Evolutionary conservation across 2,329 filamentous ascomycete genomes (phyloP).

Genomic region (Cladosporium sp.): DNA sequence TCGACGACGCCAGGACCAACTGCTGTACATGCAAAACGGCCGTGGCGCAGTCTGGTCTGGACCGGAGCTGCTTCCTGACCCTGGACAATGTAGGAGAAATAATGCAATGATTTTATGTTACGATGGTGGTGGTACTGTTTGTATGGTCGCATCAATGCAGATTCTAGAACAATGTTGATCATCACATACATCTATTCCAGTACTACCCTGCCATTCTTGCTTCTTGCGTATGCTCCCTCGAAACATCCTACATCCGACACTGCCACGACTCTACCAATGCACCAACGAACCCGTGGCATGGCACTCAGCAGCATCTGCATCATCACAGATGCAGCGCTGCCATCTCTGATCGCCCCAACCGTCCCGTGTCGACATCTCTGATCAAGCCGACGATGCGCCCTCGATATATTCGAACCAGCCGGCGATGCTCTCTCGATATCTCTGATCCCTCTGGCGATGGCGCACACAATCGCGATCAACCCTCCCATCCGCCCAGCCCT

Average conservation of each 20-base stretch:
- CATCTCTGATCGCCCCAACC: not conserved
- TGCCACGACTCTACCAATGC: too few species aligned
- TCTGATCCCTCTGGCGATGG: not conserved
- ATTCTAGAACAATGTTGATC: not conserved
- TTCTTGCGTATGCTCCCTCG: too few species aligned
- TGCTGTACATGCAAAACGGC: not conserved
- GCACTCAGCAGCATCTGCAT: not conserved
- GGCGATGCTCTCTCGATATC: not conserved
- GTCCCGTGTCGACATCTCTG: not conserved
- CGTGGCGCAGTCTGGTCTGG: too few species aligned
- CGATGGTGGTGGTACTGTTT: too few species aligned
- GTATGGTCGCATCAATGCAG: not conserved
- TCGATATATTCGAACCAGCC: not conserved
- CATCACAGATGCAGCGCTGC: conserved; percentile 4
- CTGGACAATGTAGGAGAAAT: not conserved
- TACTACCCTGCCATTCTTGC: too few species aligned
- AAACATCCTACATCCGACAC: too few species aligned
- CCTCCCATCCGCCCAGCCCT: not conserved
- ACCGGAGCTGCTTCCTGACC: not conserved
- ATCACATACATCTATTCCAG: not conserved
- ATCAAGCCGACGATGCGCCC: not conserved
- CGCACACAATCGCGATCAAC: not conserved
- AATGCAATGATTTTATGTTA: not conserved
- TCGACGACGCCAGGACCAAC: not conserved
- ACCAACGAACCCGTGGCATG: not conserved